Percentiles rank a stretch among this genome's conserved stretches.
phyloP scores from a whole-genome alignment of 163 green algal species.

The Scenedesmus sp. region DNA sequence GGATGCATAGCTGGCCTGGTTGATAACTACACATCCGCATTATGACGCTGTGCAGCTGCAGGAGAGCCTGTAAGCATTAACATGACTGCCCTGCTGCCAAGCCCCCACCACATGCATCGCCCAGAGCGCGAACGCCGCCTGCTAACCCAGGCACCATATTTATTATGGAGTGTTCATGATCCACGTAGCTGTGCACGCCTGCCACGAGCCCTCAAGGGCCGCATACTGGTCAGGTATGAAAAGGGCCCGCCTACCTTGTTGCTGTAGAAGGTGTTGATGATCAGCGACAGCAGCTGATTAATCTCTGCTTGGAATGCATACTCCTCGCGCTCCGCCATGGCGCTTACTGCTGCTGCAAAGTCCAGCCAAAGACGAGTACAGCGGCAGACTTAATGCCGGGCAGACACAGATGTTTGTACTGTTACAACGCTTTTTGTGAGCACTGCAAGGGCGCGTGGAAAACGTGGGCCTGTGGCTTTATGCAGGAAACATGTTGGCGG shows the following conservation, averaged over 20 bases:
- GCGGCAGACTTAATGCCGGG: background rate
- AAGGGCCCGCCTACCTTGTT: conserved; percentile 87
- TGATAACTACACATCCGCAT: too few relatives aligned
- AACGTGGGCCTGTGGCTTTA: background rate
- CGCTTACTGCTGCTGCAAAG: conserved; percentile 25
- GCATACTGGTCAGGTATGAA: background rate
- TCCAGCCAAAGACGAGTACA: background rate
- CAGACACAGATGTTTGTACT: background rate
- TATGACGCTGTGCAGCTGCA: background rate
- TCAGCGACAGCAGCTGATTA: conserved; percentile 97
- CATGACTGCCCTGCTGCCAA: background rate
- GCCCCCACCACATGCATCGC: background rate
- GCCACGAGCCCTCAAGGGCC: background rate
- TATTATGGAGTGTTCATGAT: background rate
- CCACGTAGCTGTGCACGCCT: background rate
- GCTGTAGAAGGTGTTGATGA: conserved; percentile 99
- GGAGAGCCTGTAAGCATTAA: background rate
- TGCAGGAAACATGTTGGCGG: background rate
- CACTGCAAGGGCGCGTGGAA: background rate
- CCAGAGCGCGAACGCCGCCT: background rate
- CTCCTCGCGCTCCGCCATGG: conserved; percentile 52
- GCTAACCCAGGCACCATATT: background rate
- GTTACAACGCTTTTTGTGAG: background rate
- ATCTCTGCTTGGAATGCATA: conserved; percentile 91
- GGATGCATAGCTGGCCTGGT: background rate